Conservation (phyloP, 2,329 filamentous ascomycete species). For the Fusarium fujikuroi region DNA sequence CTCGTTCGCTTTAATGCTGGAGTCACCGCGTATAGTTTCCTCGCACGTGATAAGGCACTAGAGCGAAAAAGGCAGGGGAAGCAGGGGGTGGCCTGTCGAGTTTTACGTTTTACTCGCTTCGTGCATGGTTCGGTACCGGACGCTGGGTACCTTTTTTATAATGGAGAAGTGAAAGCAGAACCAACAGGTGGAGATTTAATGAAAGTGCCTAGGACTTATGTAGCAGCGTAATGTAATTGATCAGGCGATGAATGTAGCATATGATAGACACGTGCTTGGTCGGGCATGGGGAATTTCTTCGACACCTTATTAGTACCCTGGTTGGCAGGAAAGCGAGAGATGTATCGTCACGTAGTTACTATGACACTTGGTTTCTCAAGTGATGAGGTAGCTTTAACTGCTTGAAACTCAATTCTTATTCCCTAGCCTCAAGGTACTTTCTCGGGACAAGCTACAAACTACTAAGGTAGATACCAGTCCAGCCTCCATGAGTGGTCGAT, state of each 20-base stretch:
- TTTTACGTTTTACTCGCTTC: constrained; percentile 37
- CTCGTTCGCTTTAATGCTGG: constrained; percentile 30
- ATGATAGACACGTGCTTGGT: background rate
- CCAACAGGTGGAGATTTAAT: constrained; percentile 12
- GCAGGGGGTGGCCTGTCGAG: constrained; percentile 26
- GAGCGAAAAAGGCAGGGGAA: constrained; percentile 2
- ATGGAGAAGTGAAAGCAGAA: constrained; percentile 8
- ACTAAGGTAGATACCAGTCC: background rate
- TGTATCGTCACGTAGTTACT: constrained; percentile 1
- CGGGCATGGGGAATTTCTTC: background rate
- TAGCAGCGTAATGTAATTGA: constrained; percentile 4
- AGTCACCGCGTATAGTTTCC: constrained; percentile 20
- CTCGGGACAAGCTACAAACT: constrained; percentile 10
- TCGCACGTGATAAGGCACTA: constrained; percentile 38
- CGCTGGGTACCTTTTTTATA: constrained; percentile 34
- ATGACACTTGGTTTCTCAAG: background rate
- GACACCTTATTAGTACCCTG: background rate
- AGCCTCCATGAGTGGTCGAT: constrained; percentile 28
- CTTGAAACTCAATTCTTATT: constrained; percentile 22
- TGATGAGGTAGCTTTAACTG: background rate
- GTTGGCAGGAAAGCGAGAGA: background rate
- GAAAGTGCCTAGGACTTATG: constrained; percentile 13
- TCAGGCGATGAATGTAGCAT: constrained; percentile 2
- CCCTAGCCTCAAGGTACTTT: constrained; percentile 6
- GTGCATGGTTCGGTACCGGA: constrained; percentile 35